Evolutionary conservation across 345 rosid species (phyloP).

Genomic region (Salix brachista): DNA sequence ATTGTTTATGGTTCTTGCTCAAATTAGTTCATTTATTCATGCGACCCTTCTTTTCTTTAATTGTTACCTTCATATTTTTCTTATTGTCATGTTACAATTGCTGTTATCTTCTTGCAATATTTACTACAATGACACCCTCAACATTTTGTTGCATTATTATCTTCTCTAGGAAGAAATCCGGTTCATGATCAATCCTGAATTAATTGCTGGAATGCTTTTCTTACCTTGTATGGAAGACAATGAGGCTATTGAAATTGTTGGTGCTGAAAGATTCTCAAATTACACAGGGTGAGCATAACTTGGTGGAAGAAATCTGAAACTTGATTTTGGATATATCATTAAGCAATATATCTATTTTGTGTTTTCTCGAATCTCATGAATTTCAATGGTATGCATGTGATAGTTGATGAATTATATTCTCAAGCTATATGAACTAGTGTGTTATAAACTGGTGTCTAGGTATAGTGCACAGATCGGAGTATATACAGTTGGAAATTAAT

Average conservation of each 20-base stretch:
- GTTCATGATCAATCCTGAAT: constrained; percentile 91
- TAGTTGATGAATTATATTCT: neutral
- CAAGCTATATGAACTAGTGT: neutral
- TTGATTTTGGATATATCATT: neutral
- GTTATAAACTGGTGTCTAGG: neutral
- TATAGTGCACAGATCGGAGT: neutral
- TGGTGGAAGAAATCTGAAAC: neutral
- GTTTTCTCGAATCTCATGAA: neutral
- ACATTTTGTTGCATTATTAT: neutral
- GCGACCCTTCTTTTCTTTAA: neutral
- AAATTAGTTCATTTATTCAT: neutral
- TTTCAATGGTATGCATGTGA: neutral
- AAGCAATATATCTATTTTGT: neutral
- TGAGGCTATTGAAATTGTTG: constrained; percentile 83
- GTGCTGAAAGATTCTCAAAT: constrained; percentile 78
- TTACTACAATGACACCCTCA: neutral
- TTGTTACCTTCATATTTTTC: constrained; percentile 3
- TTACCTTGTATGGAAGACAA: constrained; percentile 84
- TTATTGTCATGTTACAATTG: neutral
- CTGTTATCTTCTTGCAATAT: neutral
- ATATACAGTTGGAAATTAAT: neutral
- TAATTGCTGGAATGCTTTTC: constrained; percentile 90
- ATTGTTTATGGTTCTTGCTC: neutral
- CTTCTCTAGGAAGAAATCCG: constrained; percentile 85
- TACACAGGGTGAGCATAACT: constrained; percentile 68